Conservation (phyloP, 2,329 filamentous ascomycete genomes). For the Paecilomyces formosus region DNA sequence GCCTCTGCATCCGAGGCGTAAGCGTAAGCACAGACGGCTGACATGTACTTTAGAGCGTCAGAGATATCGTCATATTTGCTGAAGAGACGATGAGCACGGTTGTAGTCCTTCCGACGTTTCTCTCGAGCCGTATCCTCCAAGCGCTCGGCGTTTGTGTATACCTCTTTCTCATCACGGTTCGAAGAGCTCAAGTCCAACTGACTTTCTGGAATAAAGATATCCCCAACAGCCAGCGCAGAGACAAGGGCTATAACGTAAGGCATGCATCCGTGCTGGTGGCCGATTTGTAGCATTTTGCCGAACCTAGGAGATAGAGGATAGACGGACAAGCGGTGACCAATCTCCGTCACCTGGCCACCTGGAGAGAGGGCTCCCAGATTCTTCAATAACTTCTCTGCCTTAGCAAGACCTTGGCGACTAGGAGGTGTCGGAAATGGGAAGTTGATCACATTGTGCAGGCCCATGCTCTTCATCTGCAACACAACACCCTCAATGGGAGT, state of each 20-base stretch:
- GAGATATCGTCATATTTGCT: slow-evolving; percentile 72
- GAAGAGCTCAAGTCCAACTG: slow-evolving; percentile 59
- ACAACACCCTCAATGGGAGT: slow-evolving; percentile 92
- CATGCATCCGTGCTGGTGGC: slow-evolving; percentile 72
- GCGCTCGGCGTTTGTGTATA: slow-evolving; percentile 58
- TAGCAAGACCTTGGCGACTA: slow-evolving; percentile 64
- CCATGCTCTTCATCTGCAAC: slow-evolving; percentile 90
- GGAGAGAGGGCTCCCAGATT: slow-evolving; percentile 75
- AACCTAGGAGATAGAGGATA: slow-evolving; percentile 90
- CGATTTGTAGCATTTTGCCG: slow-evolving; percentile 83
- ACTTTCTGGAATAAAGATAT: slow-evolving; percentile 77
- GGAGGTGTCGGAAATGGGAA: slow-evolving; percentile 96
- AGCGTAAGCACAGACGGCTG: slow-evolving; percentile 80
- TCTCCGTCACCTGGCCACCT: slow-evolving; percentile 66
- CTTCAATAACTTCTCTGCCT: slow-evolving; percentile 76
- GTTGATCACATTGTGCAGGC: slow-evolving; percentile 78
- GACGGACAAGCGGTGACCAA: slow-evolving; percentile 74
- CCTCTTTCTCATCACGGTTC: slow-evolving; percentile 34
- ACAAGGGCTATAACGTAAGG: slow-evolving; percentile 84
- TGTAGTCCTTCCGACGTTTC: slow-evolving; percentile 56
- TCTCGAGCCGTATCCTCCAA: slow-evolving; percentile 64
- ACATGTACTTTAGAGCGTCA: slow-evolving; percentile 84
- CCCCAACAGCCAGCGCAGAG: slow-evolving; percentile 77
- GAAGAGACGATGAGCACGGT: slow-evolving; percentile 69
- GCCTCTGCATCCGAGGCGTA: slow-evolving; percentile 58